Conservation (phyloP, 108 stramenopile species). For the Discostella stelligeroides region DNA sequence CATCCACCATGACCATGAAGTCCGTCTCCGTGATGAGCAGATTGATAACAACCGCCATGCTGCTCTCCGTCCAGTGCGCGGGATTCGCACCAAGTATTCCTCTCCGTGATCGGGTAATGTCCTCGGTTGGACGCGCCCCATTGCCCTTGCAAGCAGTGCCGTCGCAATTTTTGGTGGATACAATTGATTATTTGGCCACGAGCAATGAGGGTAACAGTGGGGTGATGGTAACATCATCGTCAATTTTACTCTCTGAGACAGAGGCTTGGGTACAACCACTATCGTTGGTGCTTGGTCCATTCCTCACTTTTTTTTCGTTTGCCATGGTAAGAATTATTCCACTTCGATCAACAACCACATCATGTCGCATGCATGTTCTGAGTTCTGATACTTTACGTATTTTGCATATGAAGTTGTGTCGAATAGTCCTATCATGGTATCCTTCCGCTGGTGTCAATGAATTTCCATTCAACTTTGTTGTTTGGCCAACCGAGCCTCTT, state of each 20-base stretch:
- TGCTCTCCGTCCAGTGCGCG: too few relatives aligned
- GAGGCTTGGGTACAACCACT: conserved; percentile 86
- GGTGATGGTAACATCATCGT: conserved; percentile 34
- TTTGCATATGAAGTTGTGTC: conserved; percentile 57
- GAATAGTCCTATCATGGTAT: conserved; percentile 89
- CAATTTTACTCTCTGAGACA: conserved; percentile 74
- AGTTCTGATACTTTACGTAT: not conserved
- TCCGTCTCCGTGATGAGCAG: too few relatives aligned
- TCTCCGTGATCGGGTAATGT: too few relatives aligned
- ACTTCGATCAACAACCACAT: too few relatives aligned
- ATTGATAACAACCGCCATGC: too few relatives aligned
- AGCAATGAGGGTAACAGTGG: too few relatives aligned
- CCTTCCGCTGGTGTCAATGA: conserved; percentile 78
- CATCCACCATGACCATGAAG: not conserved
- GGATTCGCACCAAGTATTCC: too few relatives aligned
- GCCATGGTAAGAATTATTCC: conserved; percentile 69
- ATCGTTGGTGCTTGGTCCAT: conserved; percentile 68
- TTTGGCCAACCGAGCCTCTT: conserved; percentile 85
- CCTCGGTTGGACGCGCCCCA: too few relatives aligned
- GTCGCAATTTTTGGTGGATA: too few relatives aligned
- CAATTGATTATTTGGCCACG: too few relatives aligned
- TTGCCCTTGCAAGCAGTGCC: too few relatives aligned
- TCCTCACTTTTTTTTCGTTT: conserved; percentile 82
- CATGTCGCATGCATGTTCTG: too few relatives aligned
- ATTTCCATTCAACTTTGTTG: conserved; percentile 80